Conservation (phyloP, 371 early-diverging fungal genomes). For the Nematocida parisii region DNA sequence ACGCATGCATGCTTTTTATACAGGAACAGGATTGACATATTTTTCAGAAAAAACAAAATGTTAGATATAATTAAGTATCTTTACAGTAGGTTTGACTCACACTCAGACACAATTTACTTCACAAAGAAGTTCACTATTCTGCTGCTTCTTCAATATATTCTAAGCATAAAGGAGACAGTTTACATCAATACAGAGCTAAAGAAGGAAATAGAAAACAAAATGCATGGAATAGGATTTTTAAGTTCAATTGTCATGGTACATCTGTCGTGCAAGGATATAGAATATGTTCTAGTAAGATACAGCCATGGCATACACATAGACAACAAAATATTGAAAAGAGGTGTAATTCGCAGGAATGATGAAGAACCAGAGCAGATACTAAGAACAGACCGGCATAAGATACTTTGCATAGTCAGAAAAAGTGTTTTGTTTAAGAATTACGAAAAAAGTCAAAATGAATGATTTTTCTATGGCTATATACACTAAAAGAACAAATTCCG, state of each 20-base stretch:
- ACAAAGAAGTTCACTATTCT: slow-evolving; percentile 43
- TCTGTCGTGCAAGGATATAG: slow-evolving; percentile 3
- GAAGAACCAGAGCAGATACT: slow-evolving; percentile 4
- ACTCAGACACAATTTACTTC: slow-evolving; percentile 26
- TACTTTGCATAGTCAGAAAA: slow-evolving; percentile 12
- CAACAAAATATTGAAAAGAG: not conserved
- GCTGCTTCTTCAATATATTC: slow-evolving; percentile 34
- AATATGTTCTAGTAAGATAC: slow-evolving; percentile 32
- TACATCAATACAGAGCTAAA: slow-evolving; percentile 15
- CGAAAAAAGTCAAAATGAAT: not conserved
- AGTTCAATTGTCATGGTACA: slow-evolving; percentile 27
- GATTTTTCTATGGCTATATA: not conserved
- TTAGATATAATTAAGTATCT: slow-evolving; percentile 4
- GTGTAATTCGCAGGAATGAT: not conserved
- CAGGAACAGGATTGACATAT: slow-evolving; percentile 1
- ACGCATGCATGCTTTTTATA: slow-evolving; percentile 15
- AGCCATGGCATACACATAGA: slow-evolving; percentile 30
- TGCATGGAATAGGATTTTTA: slow-evolving; percentile 44
- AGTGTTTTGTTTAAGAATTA: not conserved
- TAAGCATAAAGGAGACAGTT: slow-evolving; percentile 15
- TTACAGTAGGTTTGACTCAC: not conserved
- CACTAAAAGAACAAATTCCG: not conserved
- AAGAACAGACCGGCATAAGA: slow-evolving; percentile 3
- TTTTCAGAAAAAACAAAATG: not conserved
- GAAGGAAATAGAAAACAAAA: slow-evolving; percentile 8